phyloP scores from a whole-genome alignment of 495 filamentous ascomycete species.

The Paragyromitra xinjiangensis region DNA sequence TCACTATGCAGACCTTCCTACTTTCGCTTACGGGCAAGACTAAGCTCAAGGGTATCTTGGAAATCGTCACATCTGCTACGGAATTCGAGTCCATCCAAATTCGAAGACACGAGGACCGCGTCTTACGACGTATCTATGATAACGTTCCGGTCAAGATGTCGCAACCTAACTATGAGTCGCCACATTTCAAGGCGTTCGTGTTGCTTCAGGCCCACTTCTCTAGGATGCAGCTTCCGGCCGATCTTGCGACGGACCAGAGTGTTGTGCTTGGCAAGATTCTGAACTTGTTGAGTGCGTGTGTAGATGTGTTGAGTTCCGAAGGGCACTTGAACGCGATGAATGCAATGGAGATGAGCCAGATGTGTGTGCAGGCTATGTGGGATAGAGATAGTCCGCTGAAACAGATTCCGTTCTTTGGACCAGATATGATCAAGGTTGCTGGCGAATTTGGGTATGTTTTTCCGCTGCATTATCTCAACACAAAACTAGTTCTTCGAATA shows the following conservation, averaged over 20 bases:
- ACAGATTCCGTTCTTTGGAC: constrained; percentile 94
- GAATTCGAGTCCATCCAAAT: constrained; percentile 97
- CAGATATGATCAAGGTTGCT: constrained; percentile 82
- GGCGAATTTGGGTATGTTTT: constrained; percentile 76
- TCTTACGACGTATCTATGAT: constrained; percentile 92
- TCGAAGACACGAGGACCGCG: constrained; percentile 86
- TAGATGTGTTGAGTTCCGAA: constrained; percentile 95
- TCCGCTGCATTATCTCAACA: background rate
- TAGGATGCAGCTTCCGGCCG: constrained; percentile 91
- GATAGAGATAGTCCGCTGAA: constrained; percentile 95
- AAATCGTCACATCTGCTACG: constrained; percentile 95
- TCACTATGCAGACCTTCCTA: constrained; percentile 99
- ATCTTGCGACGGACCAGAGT: constrained; percentile 97
- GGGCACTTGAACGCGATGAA: constrained; percentile 96
- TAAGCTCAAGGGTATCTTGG: constrained; percentile 93
- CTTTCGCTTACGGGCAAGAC: constrained; percentile 87
- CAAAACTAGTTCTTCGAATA: background rate
- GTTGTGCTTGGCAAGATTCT: constrained; percentile 84
- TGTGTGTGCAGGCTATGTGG: constrained; percentile 99
- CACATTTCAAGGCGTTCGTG: constrained; percentile 97
- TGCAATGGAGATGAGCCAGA: constrained; percentile 99
- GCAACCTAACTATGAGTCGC: constrained; percentile 83
- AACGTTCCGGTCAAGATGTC: constrained; percentile 94
- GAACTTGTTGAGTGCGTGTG: constrained; percentile 86
- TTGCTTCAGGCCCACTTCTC: constrained; percentile 97